Conservation (phyloP, 2,329 filamentous ascomycete genomes). For the Cladophialophora chaetospira region DNA sequence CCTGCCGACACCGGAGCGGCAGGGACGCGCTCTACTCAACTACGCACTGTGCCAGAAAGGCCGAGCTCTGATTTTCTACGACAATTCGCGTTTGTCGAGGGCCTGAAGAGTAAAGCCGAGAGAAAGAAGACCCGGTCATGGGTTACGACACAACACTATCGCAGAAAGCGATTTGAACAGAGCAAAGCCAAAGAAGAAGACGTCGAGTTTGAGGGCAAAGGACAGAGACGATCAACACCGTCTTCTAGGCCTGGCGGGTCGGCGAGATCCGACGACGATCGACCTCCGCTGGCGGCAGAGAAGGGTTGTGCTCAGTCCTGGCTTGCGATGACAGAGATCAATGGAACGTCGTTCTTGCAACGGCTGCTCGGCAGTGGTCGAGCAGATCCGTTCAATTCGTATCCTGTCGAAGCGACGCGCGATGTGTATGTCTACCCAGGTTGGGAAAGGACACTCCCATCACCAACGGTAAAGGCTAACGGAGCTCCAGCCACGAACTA, state of each 20-base stretch:
- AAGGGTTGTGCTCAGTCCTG: background rate
- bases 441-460: too few relatives aligned
- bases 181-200: background rate
- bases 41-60: background rate
- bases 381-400: slow-evolving; percentile 19
- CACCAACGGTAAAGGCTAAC: too few relatives aligned
- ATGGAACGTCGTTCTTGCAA: background rate
- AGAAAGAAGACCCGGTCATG: slow-evolving; percentile 19
- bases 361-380: slow-evolving; percentile 12
- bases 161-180: slow-evolving; percentile 8
- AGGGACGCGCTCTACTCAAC: background rate
- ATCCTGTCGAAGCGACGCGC: slow-evolving; percentile 16
- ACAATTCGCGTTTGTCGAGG: slow-evolving; percentile 18
- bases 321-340: background rate
- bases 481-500: too few relatives aligned
- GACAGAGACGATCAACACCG: background rate
- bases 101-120: slow-evolving; percentile 10
- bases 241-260: background rate
- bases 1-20: background rate
- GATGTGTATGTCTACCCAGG: too few relatives aligned
- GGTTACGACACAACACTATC: slow-evolving; percentile 21
- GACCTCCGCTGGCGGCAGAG: background rate
- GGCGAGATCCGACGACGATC: slow-evolving; percentile 2
- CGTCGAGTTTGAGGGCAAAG: background rate
- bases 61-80: background rate